Evolutionary conservation across 2,329 filamentous ascomycete species (phyloP).

Genomic region (Cladosporium sp.): DNA sequence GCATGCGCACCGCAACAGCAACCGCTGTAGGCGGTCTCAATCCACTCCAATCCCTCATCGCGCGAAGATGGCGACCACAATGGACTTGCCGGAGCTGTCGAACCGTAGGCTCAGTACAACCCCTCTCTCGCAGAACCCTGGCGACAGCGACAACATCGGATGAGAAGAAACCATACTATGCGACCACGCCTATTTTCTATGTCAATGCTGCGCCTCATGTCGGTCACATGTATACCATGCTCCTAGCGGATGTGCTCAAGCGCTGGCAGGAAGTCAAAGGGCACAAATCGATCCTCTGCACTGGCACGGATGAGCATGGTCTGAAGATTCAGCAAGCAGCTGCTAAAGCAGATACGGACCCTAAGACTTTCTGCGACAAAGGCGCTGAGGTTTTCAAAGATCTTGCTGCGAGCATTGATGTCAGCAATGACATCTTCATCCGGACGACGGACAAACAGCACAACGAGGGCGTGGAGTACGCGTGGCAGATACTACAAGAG

Average conservation of each 20-base stretch:
- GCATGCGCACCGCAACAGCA: constrained; percentile 8
- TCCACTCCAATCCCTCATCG: constrained; percentile 29
- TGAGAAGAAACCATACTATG: constrained; percentile 74
- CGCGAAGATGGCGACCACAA: constrained; percentile 32
- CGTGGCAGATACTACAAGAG: constrained; percentile 77
- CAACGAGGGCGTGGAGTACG: constrained; percentile 76
- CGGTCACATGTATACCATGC: constrained; percentile 89
- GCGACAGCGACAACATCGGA: constrained; percentile 16
- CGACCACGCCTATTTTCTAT: constrained; percentile 97
- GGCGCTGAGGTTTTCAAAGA: constrained; percentile 75
- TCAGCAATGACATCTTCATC: constrained; percentile 82
- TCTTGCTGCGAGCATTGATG: constrained; percentile 63
- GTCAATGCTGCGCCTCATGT: constrained; percentile 96
- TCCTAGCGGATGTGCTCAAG: constrained; percentile 86
- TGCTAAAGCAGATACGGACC: constrained; percentile 60
- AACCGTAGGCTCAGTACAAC: background rate
- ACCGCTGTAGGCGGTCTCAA: constrained; percentile 19
- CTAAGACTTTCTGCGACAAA: constrained; percentile 82
- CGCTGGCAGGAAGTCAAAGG: constrained; percentile 80
- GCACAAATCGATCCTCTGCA: constrained; percentile 67
- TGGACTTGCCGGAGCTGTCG: constrained; percentile 27
- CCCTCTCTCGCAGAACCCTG: constrained; percentile 1
- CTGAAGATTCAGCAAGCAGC: constrained; percentile 95
- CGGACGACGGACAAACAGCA: constrained; percentile 84
- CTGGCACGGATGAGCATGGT: constrained; percentile 94